Percentiles rank a stretch among this genome's conserved stretches.
Evolutionary conservation across 768 basidiomycete genomes (phyloP).

Genomic region (Panaeolus cyanescens): DNA sequence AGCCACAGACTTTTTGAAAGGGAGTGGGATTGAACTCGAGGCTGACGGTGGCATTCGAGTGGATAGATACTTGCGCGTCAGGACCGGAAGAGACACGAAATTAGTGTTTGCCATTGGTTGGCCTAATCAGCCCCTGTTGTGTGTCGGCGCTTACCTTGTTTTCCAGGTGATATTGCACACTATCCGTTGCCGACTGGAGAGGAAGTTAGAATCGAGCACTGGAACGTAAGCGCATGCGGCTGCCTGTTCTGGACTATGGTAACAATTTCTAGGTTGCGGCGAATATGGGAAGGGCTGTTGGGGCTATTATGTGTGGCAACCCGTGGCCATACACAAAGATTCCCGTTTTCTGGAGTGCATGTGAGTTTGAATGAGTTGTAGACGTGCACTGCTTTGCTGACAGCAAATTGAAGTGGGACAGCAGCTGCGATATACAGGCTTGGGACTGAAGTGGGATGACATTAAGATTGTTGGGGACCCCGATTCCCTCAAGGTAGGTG

Average conservation of each 20-base stretch:
- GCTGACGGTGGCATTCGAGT: constrained; percentile 78
- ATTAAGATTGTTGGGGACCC: constrained; percentile 76
- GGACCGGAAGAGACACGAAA: constrained; percentile 38
- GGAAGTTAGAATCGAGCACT: constrained; percentile 77
- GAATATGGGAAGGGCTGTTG: constrained; percentile 86
- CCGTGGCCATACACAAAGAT: constrained; percentile 75
- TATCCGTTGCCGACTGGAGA: constrained; percentile 67
- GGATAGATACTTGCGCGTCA: constrained; percentile 71
- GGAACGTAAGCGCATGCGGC: constrained; percentile 64
- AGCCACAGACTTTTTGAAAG: constrained; percentile 77
- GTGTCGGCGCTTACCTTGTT: background rate
- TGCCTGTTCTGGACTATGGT: background rate
- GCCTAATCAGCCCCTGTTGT: constrained; percentile 7
- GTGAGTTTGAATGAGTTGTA: constrained; percentile 40
- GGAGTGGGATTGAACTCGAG: constrained; percentile 69
- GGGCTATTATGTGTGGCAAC: constrained; percentile 68
- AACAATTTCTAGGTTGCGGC: constrained; percentile 62
- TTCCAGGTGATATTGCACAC: constrained; percentile 74
- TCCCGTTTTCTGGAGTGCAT: constrained; percentile 90
- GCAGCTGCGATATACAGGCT: constrained; percentile 84
- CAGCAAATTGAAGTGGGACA: constrained; percentile 61
- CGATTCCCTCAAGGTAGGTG: constrained; percentile 70
- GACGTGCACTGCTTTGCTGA: constrained; percentile 2
- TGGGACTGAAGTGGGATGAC: constrained; percentile 72
- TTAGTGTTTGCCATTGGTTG: constrained; percentile 73